A percentile compares a stretch with the other conserved stretches of the same genome.
Conservation (phyloP, 306 rosid species). For the Quercus berberidifolia region DNA sequence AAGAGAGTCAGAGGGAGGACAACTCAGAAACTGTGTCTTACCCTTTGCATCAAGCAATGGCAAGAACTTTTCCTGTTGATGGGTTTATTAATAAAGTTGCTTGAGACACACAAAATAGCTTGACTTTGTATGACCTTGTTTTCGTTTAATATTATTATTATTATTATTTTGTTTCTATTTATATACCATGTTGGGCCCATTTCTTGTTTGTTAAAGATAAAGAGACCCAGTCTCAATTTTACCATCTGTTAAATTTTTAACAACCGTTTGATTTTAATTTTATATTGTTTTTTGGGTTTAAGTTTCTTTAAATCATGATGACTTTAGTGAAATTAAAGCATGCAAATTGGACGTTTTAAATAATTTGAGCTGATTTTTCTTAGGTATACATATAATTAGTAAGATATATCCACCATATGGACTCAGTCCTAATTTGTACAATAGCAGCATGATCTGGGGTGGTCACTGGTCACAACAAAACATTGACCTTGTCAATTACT, state of each 20-base stretch:
- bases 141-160: neutral
- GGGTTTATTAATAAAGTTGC: slow-evolving; percentile 41
- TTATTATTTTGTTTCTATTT: neutral
- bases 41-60: neutral
- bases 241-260: neutral
- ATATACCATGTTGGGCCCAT: neutral
- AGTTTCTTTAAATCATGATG: too few relatives aligned
- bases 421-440: too few relatives aligned
- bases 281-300: too few relatives aligned
- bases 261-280: neutral
- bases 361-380: too few relatives aligned
- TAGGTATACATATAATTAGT: too few relatives aligned
- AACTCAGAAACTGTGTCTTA: slow-evolving; percentile 14
- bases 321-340: too few relatives aligned
- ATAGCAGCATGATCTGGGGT: too few relatives aligned
- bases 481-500: too few relatives aligned
- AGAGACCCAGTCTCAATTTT: slow-evolving; percentile 39
- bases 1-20: slow-evolving; percentile 2
- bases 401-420: too few relatives aligned
- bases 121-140: slow-evolving; percentile 10
- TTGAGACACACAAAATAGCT: slow-evolving; percentile 13
- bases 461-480: too few relatives aligned
- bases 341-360: too few relatives aligned
- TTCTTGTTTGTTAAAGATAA: slow-evolving; percentile 15
- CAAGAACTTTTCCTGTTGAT: neutral